These are phyloP conservation scores for Globisporangium cystogenes DNA, from an alignment of 352 stramenopile genomes.

Conservation along the genomic window DNA sequence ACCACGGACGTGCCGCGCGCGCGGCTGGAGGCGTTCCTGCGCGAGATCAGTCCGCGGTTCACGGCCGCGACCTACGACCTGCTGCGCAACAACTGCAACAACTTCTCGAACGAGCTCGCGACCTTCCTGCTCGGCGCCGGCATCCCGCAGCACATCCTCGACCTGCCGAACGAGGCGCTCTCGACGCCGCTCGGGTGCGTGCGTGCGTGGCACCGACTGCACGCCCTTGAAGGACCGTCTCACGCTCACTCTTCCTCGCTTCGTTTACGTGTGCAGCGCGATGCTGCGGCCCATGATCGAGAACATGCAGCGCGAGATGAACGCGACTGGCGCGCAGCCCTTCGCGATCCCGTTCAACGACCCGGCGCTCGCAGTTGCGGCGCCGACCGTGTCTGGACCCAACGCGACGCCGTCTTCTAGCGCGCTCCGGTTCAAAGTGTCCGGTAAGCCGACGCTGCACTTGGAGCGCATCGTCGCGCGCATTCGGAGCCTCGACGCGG, in stretches of 20 bases:
- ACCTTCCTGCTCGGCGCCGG: conserved; percentile 81
- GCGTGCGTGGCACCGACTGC: not conserved
- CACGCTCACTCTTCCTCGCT: not conserved
- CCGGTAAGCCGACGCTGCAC: conserved; percentile 33
- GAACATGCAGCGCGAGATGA: conserved; percentile 81
- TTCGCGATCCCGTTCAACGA: conserved; percentile 77
- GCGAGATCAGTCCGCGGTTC: conserved; percentile 75
- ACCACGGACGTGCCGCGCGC: conserved; percentile 59
- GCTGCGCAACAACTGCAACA: conserved; percentile 96
- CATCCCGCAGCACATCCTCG: conserved; percentile 90
- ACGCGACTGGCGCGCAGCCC: conserved; percentile 35
- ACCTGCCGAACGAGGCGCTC: conserved; percentile 86
- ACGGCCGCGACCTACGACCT: conserved; percentile 91
- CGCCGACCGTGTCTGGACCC: not conserved
- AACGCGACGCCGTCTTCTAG: conserved; percentile 14
- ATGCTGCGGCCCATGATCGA: conserved; percentile 81
- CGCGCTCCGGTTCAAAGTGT: conserved; percentile 50
- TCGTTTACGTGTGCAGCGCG: conserved; percentile 30
- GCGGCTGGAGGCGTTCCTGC: conserved; percentile 85
- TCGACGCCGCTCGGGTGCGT: conserved; percentile 86
- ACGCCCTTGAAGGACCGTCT: too few species aligned
- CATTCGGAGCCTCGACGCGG: conserved; percentile 29
- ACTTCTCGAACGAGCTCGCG: conserved; percentile 92
- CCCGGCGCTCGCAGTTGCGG: conserved; percentile 18
- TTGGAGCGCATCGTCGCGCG: conserved; percentile 43